Percentiles rank a stretch among this genome's conserved stretches.
Conservation (phyloP, 2,329 filamentous ascomycete genomes). For the Tolypocladium pustulatum region DNA sequence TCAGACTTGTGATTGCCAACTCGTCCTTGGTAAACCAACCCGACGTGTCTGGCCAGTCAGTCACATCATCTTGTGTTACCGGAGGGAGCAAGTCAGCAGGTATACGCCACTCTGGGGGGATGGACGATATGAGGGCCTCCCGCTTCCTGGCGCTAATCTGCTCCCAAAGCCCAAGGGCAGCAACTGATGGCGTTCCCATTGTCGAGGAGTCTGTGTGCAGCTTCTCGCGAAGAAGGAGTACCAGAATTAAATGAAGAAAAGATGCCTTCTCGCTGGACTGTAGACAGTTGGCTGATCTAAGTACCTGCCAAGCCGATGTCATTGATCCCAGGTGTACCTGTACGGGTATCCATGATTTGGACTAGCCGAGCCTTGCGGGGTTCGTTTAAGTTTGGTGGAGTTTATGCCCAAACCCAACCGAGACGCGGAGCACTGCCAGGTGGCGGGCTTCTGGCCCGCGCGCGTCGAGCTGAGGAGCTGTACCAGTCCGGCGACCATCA, state of each 20-base stretch:
- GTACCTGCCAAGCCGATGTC: background rate
- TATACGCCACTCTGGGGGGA: slow-evolving; percentile 48
- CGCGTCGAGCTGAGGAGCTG: background rate
- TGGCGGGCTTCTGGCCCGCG: background rate
- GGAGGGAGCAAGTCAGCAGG: slow-evolving; percentile 42
- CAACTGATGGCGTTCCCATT: background rate
- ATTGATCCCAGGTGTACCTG: background rate
- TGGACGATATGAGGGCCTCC: slow-evolving; percentile 30
- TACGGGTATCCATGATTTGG: too few relatives aligned
- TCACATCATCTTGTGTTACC: slow-evolving; percentile 43
- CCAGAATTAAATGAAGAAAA: background rate
- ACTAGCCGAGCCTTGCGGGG: background rate
- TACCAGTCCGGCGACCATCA: background rate
- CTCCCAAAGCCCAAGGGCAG: slow-evolving; percentile 23
- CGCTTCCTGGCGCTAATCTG: slow-evolving; percentile 31
- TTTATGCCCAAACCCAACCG: background rate
- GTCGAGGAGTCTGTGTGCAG: background rate
- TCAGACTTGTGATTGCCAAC: slow-evolving; percentile 34
- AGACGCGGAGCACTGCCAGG: background rate
- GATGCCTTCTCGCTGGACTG: too few relatives aligned
- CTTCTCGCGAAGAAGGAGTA: background rate
- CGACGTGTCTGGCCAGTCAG: slow-evolving; percentile 41
- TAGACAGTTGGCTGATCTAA: background rate
- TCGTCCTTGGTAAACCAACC: slow-evolving; percentile 46
- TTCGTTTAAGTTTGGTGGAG: background rate